These are phyloP conservation scores for Sporothrix inflata DNA, from an alignment of 2,329 filamentous ascomycete species.

Conservation along the genomic window DNA sequence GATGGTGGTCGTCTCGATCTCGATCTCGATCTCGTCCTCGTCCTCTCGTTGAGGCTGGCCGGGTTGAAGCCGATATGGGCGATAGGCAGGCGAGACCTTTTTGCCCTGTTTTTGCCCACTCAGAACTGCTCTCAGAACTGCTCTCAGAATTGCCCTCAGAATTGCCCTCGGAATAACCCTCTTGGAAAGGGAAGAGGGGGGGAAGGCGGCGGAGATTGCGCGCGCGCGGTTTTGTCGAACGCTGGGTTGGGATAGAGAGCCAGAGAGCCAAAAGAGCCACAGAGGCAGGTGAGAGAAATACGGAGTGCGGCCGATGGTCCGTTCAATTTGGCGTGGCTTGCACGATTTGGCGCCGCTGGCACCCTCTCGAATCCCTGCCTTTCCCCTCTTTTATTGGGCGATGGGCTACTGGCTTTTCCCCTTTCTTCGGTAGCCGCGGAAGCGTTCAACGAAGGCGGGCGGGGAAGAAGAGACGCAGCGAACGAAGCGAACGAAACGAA, in stretches of 20 bases:
- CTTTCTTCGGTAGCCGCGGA: slow-evolving; percentile 23
- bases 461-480: not conserved
- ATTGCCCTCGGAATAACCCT: not conserved
- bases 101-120: not conserved
- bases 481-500: not conserved
- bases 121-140: no score
- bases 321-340: slow-evolving; percentile 10
- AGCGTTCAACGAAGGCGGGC: slow-evolving; percentile 6
- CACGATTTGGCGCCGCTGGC: not conserved
- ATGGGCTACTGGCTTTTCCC: not conserved
- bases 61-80: no score
- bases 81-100: not conserved
- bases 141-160: not conserved
- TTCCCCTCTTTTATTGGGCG: slow-evolving; percentile 19
- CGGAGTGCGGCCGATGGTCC: slow-evolving; percentile 6
- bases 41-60: no score
- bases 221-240: not conserved
- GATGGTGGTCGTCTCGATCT: slow-evolving; percentile 4
- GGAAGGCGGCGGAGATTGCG: not conserved
- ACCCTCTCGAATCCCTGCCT: slow-evolving; percentile 10
- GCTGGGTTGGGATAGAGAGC: not conserved
- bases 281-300: slow-evolving; percentile 10
- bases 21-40: not conserved
- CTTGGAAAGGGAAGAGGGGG: not conserved
- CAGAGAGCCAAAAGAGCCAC: not conserved